Percentiles rank a stretch among this genome's conserved stretches.
Conservation (phyloP, 768 basidiomycete species). For the Suillus brevipes region DNA sequence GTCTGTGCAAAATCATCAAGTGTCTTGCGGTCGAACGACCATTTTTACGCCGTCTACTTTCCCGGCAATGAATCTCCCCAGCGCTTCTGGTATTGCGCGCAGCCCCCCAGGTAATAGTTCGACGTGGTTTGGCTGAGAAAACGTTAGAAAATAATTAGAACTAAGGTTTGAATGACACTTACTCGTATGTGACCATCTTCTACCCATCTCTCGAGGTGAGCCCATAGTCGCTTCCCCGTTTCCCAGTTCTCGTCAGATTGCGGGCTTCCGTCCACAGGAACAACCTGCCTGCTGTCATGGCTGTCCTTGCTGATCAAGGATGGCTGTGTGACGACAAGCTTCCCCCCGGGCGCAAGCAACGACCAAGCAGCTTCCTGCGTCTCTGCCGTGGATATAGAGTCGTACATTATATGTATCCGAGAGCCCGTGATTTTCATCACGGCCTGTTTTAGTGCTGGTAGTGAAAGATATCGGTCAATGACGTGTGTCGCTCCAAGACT, state of each 20-base stretch:
- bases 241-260: slow-evolving; percentile 35
- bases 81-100: slow-evolving; percentile 40
- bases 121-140: slow-evolving; percentile 41
- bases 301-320: slow-evolving; percentile 31
- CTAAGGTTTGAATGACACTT: slow-evolving; percentile 10
- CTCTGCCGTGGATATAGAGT: slow-evolving; percentile 38
- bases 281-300: slow-evolving; percentile 28
- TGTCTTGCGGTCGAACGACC: slow-evolving; percentile 45
- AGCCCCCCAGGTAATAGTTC: slow-evolving; percentile 45
- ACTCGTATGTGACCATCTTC: slow-evolving; percentile 35
- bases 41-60: slow-evolving; percentile 47
- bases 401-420: slow-evolving; percentile 37
- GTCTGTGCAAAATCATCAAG: slow-evolving; percentile 22
- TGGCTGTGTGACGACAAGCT: slow-evolving; percentile 35
- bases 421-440: slow-evolving; percentile 38
- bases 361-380: slow-evolving; percentile 40
- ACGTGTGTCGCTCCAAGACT: slow-evolving; percentile 35
- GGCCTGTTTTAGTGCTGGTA: slow-evolving; percentile 33
- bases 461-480: slow-evolving; percentile 33
- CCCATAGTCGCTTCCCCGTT: slow-evolving; percentile 33
- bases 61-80: slow-evolving; percentile 41
- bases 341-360: slow-evolving; percentile 39
- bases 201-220: slow-evolving; percentile 27
- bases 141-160: background rate
- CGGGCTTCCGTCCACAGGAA: slow-evolving; percentile 35